These are phyloP conservation scores for Xeromyces bisporus DNA, from an alignment of 495 filamentous ascomycete genomes.

Conservation along the genomic window DNA sequence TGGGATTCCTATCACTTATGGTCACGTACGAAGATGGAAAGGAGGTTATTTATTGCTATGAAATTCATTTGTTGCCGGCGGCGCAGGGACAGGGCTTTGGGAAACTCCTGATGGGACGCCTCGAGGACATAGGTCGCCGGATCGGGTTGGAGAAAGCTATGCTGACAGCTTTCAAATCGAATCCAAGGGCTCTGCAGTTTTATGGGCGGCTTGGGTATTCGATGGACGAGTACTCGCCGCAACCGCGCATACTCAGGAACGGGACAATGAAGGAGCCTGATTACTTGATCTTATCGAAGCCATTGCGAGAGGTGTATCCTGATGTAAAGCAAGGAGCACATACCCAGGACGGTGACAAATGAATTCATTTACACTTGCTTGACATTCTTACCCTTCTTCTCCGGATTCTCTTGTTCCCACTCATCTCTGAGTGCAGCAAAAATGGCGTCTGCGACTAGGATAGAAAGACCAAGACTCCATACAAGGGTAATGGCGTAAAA, in stretches of 20 bases:
- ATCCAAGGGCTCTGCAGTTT: slow-evolving; percentile 41
- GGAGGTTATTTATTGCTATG: slow-evolving; percentile 73
- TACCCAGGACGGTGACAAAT: slow-evolving; percentile 1
- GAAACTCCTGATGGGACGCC: slow-evolving; percentile 19
- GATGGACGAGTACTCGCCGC: slow-evolving; percentile 49
- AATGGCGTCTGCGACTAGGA: slow-evolving; percentile 64
- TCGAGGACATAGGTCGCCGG: slow-evolving; percentile 26
- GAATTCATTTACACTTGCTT: slow-evolving; percentile 50
- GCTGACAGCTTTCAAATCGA: slow-evolving; percentile 67
- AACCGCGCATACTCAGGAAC: slow-evolving; percentile 41
- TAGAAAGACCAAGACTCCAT: slow-evolving; percentile 76
- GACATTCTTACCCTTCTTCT: slow-evolving; percentile 72
- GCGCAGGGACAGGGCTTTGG: slow-evolving; percentile 34
- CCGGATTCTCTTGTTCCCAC: slow-evolving; percentile 82
- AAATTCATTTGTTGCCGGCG: slow-evolving; percentile 51
- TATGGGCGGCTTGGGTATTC: slow-evolving; percentile 54
- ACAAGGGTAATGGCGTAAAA: slow-evolving; percentile 98
- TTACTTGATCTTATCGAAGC: slow-evolving; percentile 58
- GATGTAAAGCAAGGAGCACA: background rate
- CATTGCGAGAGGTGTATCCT: slow-evolving; percentile 10
- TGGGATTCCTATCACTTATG: slow-evolving; percentile 69
- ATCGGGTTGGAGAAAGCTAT: slow-evolving; percentile 52
- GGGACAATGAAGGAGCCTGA: slow-evolving; percentile 47
- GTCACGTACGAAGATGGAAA: slow-evolving; percentile 60
- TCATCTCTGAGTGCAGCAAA: slow-evolving; percentile 86